Base-by-base conservation (phyloP, 2,329 filamentous ascomycete species). In the Beauveria sp. region DNA sequence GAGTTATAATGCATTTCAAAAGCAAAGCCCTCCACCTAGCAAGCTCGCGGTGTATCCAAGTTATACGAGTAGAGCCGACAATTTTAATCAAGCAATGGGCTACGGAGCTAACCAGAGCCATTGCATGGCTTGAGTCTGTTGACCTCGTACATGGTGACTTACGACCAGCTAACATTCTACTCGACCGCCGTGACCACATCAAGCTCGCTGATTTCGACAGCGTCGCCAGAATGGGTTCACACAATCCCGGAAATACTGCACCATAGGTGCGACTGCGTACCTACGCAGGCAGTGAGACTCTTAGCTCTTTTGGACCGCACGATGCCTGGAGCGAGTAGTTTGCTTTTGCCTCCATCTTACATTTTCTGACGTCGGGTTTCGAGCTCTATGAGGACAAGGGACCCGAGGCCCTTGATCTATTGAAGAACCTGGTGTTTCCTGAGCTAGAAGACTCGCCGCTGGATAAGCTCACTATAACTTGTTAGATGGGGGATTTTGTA, bases 121-220 rank as follows among this genome's bases (percentile, higher is more conserved):
- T 58, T 7, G 60, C 63, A 10, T 65, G 62, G 58, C 51, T 65
- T 14, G 64, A 63, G 28, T 45, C 30, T 3, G 38, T 63, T 12
- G 61, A 59, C 43, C 38, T 63, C 9, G 58, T 57, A 18, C 63
- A 65, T 18, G 61, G 64, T 18, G 64, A 65, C 56, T 42, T 65
- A 5, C 53, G 63, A 14, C 64, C 64, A 18, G 54, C 40, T 24
- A 65, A 65, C 42, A 20, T 62, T 12, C 58, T 64, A 12, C 58
- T 65, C 20, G 62, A 62, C 43, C 20, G 8, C 12, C 16, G 34
- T 18, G 64, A 62, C 51, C 61, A 64, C 45, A 1, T 65, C n/a
- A 63, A 63, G 28, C 61, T 65, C 20, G 61, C 56, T 22, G 64
- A 64, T 52, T 64, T 65, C 26, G 63, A 64, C n/a, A 49, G 22